Conservation (phyloP, 352 stramenopile species). For the Pythium dissimile region DNA sequence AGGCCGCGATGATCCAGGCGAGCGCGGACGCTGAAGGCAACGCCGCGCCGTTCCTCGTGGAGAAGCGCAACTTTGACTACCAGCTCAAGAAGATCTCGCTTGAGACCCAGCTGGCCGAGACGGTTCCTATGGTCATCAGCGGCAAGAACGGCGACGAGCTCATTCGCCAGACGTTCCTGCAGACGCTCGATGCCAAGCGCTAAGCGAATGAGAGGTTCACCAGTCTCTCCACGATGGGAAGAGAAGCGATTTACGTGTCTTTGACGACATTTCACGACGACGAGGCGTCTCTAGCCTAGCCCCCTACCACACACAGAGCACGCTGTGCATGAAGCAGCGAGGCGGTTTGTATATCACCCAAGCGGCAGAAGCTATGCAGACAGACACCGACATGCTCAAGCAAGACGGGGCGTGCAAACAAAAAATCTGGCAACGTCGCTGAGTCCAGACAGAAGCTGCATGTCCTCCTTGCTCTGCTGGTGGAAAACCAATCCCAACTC, state of each 20-base stretch:
- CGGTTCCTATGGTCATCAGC: constrained; percentile 73
- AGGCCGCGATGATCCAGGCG: constrained; percentile 47
- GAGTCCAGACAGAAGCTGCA: background rate
- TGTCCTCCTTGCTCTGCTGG: background rate
- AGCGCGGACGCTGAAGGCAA: constrained; percentile 61
- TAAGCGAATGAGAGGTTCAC: background rate
- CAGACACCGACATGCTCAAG: too few species aligned
- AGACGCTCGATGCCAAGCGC: constrained; percentile 33
- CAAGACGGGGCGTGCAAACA: too few species aligned
- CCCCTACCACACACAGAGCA: too few species aligned
- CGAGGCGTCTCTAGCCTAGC: too few species aligned
- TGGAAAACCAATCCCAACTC: background rate
- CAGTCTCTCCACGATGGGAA: too few species aligned
- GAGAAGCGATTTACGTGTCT: too few species aligned
- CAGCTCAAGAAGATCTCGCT: constrained; percentile 68
- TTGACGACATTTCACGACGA: too few species aligned
- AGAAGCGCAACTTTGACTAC: constrained; percentile 80
- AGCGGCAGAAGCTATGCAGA: too few species aligned
- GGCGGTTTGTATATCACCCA: background rate
- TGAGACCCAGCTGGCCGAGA: constrained; percentile 49
- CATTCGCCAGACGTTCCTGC: constrained; percentile 59
- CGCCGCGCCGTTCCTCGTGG: constrained; percentile 51
- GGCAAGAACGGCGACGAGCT: constrained; percentile 82
- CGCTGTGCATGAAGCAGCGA: background rate
- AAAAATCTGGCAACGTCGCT: too few species aligned